Evolutionary conservation across 768 basidiomycete species (phyloP).

Genomic region (Lactarius vividus): DNA sequence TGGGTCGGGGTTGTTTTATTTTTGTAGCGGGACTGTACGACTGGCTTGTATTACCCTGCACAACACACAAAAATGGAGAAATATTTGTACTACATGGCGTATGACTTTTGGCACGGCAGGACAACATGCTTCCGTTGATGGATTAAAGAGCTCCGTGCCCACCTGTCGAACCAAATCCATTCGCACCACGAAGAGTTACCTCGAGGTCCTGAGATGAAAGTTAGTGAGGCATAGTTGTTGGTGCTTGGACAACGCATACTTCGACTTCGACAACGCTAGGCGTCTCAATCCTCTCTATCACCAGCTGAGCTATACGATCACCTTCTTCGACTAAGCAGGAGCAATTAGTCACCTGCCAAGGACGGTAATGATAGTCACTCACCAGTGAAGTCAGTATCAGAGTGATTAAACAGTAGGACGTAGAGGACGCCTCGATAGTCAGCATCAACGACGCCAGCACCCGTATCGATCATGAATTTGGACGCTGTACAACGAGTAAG

Average conservation of each 20-base stretch:
- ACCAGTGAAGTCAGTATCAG: conserved; percentile 89
- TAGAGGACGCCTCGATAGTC: conserved; percentile 93
- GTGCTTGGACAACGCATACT: conserved; percentile 42
- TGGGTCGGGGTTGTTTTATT: not conserved
- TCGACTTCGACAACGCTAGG: conserved; percentile 85
- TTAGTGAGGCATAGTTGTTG: conserved; percentile 4
- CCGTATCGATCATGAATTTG: conserved; percentile 97
- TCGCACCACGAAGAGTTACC: conserved; percentile 76
- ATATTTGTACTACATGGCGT: conserved; percentile 37
- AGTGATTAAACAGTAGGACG: conserved; percentile 90
- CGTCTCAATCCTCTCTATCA: conserved; percentile 86
- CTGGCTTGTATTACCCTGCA: not conserved
- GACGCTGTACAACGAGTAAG: conserved; percentile 54
- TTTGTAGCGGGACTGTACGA: not conserved
- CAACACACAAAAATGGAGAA: conserved; percentile 1
- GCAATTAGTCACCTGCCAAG: not conserved
- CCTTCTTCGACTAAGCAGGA: conserved; percentile 72
- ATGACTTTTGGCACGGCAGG: not conserved
- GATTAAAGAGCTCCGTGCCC: conserved; percentile 49
- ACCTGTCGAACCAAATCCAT: conserved; percentile 95
- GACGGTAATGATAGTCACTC: conserved; percentile 11
- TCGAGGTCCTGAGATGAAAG: conserved; percentile 63
- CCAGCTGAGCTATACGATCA: conserved; percentile 94
- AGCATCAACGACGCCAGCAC: conserved; percentile 95
- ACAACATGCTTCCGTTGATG: too few species aligned